phyloP scores from a whole-genome alignment of 768 basidiomycete species.

The Kwoniella sp. region DNA sequence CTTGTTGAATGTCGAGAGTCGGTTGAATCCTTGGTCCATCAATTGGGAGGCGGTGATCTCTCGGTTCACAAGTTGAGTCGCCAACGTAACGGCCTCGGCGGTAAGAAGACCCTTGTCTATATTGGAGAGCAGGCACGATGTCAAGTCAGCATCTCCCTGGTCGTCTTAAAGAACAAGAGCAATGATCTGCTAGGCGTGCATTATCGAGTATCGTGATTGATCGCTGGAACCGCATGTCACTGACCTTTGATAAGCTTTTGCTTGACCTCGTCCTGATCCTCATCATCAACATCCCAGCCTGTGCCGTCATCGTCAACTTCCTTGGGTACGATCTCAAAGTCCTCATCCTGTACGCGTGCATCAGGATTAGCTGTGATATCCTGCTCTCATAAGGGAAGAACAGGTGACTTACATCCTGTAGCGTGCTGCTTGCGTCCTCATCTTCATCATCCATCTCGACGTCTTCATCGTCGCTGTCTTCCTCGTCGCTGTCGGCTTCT shows the following conservation, averaged over 20 bases:
- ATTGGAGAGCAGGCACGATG: background rate
- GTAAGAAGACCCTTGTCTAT: slow-evolving; percentile 80
- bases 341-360: slow-evolving; percentile 41
- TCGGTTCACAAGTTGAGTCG: slow-evolving; percentile 87
- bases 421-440: slow-evolving; percentile 22
- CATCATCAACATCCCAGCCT: slow-evolving; percentile 80
- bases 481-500: slow-evolving; percentile 44
- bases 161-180: background rate
- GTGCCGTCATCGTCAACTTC: slow-evolving; percentile 64
- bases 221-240: slow-evolving; percentile 30
- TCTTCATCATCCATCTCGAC: slow-evolving; percentile 47
- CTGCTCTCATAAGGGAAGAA: background rate
- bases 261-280: slow-evolving; percentile 72
- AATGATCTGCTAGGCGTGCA: too few species aligned
- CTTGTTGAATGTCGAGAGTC: slow-evolving; percentile 86
- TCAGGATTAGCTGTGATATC: slow-evolving; percentile 1
- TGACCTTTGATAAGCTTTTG: slow-evolving; percentile 69
- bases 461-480: slow-evolving; percentile 45
- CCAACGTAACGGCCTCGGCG: slow-evolving; percentile 86
- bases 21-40: slow-evolving; percentile 93
- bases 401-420: slow-evolving; percentile 34
- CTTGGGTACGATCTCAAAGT: slow-evolving; percentile 76
- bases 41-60: slow-evolving; percentile 83
- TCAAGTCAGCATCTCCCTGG: background rate
- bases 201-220: background rate